Base-by-base conservation (phyloP, 2,329 filamentous ascomycete species). In the Xylaria sp. region DNA sequence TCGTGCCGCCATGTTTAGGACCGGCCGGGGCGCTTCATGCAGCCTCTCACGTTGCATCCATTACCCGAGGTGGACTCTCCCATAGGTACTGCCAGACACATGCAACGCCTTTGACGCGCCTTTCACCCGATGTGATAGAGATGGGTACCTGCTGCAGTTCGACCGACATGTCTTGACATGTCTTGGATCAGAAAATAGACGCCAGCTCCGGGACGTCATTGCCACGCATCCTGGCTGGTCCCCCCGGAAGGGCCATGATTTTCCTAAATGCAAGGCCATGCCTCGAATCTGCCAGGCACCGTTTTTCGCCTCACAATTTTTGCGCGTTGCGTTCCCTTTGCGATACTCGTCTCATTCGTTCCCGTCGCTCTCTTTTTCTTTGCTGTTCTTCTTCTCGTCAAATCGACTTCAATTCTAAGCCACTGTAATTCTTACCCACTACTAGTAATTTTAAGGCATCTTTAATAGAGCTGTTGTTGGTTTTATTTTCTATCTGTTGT, bases 391-490 rank as follows among this genome's bases (percentile, higher is more conserved):
- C 58, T 50, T 52, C 55, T 35, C 34, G 59, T 59, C 61, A 10
- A 13, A 9, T 42, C 54, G 59, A 62, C 64, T 49, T 63, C 66
- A 55, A 54, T 67, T 65, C 61, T 63, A 55, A 64, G 63, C 64
- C 60, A 66, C 63, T 69, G 62, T 68, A 65, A 37, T 65, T 64
- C 60, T 59, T 63, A 60, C 58, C n/a, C 9, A 51, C 49, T 66
- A 57, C 60, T 66, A 64, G 66, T 10, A 16, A 16, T 42, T 39
- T 63, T 66, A 68, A 67, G 62, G 68, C 59, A 62, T 63, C 59
- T 65, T 65, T 64, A 63, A 57, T 63, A 63, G 71, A 69, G 68
- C 63, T 69, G 67, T 63, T 67, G 10, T 46, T 46, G 42, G 51
- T 49, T 66, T 58, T 54, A 57, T 70, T 5, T 30, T 5, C 4